These are phyloP conservation scores for Rosa persica DNA, from an alignment of 306 rosid genomes.

Conservation along the genomic window DNA sequence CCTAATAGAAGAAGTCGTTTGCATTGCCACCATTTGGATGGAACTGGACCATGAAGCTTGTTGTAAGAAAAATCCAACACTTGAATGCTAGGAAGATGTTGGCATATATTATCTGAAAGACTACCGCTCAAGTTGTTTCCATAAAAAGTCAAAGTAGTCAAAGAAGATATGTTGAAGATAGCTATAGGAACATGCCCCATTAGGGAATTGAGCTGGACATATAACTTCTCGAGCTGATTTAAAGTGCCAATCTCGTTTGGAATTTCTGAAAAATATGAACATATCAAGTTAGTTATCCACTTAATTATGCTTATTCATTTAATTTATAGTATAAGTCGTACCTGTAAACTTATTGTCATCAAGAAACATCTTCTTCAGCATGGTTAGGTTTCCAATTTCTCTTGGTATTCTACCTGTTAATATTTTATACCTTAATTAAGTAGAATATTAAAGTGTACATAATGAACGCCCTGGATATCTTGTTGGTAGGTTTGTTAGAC, in stretches of 20 bases:
- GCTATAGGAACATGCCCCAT: neutral
- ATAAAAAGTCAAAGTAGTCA: neutral
- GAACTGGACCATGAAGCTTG: slow-evolving; percentile 10
- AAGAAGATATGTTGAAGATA: slow-evolving; percentile 21
- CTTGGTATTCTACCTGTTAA: too few species aligned
- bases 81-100: neutral
- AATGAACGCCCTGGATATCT: too few species aligned
- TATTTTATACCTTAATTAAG: too few species aligned
- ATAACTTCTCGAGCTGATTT: neutral
- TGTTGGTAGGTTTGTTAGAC: too few species aligned
- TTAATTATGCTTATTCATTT: too few species aligned
- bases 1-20: neutral
- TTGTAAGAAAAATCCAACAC: neutral
- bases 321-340: too few species aligned
- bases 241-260: slow-evolving; percentile 1
- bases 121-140: neutral
- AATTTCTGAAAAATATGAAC: slow-evolving; percentile 8
- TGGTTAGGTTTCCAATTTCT: too few species aligned
- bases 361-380: too few species aligned
- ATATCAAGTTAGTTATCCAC: neutral
- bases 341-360: too few species aligned
- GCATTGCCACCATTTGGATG: slow-evolving; percentile 16
- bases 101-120: neutral
- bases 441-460: too few species aligned
- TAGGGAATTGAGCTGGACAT: neutral